Evolutionary conservation across 345 rosid genomes (phyloP), one percentile per base, ranked within the genome.

Genomic region (sweet orange (Citrus sinensis)): DNA sequence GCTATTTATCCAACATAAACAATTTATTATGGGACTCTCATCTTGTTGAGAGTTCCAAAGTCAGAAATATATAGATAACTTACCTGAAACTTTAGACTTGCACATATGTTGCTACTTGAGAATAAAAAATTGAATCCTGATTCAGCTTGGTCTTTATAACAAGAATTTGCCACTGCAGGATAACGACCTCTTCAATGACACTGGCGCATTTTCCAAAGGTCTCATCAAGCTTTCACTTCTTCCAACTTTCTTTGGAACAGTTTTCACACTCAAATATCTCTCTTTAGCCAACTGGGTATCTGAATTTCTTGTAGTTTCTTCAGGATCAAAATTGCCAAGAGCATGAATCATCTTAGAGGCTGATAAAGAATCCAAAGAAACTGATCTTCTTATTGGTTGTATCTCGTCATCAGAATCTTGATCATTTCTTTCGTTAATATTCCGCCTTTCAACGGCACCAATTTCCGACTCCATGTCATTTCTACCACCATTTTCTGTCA

Each of bases 291-390:
- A 13, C 37, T 62, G 80, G 7, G 32, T 19, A 13, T 75, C 83
- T n/a, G 73, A 72, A 61, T 73, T 74, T 27, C 78, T 46, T 25
- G n/a, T 80, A 25, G 72, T 76, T 46, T 80, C 83, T 65, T n/a
- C 70, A 8, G 76, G 76, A 78, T 61, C 40, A 75, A 76, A 74
- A 64, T 56, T 78, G 3, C 78, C 80, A 10, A 85, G 60, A 73
- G 79, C 84, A 35, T 84, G 73, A 82, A 80, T 86, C 75, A 86
- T 84, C 83, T 86, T 88, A 62, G 76, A 82, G 76, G 87, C 92
- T 1, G 92, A 85, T 55, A 85, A 55, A 32, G 89, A 91, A 86
- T 91, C 90, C 80, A 94, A 67, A 4, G 98, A 94, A 85, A 88
- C 87, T 16, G 96, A 89, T 86, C 98, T 82, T 81, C 95, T 84